Percentiles rank a stretch among this genome's conserved stretches.
These are phyloP conservation scores for Fusarium tupiense DNA, from an alignment of 2,329 filamentous ascomycete genomes.

Conservation along the genomic window DNA sequence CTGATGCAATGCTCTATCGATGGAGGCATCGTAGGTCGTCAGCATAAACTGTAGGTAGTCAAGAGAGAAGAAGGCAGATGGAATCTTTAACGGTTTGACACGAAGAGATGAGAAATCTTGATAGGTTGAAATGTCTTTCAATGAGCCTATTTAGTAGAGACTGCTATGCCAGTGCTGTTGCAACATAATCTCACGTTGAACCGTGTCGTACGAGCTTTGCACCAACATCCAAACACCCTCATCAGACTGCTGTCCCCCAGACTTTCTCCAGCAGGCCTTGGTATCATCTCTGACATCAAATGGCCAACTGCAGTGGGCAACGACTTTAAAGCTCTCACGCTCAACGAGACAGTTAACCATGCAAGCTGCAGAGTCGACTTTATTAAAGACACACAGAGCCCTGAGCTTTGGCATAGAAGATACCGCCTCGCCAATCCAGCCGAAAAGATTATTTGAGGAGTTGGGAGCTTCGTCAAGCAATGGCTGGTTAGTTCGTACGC, in stretches of 20 bases:
- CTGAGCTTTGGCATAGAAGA: not conserved
- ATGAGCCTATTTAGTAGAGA: not conserved
- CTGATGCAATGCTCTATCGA: no score
- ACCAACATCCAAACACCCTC: not conserved
- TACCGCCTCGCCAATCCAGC: not conserved
- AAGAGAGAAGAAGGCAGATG: no score
- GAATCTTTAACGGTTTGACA: no score
- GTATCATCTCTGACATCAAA: not conserved
- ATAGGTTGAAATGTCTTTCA: no score
- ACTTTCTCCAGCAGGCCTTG: not conserved
- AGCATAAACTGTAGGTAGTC: no score
- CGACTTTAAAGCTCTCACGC: no score
- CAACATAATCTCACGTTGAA: not conserved
- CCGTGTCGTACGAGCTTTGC: accelerated
- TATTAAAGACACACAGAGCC: not conserved
- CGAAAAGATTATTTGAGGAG: not conserved
- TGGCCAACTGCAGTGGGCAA: not conserved
- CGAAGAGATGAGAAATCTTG: no score
- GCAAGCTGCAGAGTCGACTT: not conserved
- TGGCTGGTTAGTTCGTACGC: not conserved
- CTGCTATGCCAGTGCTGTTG: not conserved
- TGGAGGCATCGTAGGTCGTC: no score
- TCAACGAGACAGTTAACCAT: not conserved
- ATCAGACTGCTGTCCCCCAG: not conserved
- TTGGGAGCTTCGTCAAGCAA: not conserved